Base-by-base conservation (phyloP, 208 protist genomes). In the Strigomonas galati region DNA sequence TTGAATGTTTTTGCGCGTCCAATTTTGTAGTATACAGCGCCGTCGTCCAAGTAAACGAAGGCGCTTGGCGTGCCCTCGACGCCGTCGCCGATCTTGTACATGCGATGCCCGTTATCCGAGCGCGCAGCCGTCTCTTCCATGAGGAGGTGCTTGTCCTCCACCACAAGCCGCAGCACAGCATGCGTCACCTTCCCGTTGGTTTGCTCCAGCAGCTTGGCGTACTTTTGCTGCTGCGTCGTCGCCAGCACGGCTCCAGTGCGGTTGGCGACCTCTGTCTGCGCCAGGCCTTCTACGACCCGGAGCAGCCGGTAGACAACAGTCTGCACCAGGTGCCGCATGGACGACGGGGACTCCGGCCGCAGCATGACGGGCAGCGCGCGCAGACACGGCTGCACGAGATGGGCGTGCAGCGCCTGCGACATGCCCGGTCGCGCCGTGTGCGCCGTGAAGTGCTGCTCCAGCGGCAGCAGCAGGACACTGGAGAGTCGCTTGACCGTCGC, bases 21-120 rank as follows among this genome's bases (percentile, higher is more conserved):
- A 9, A 66, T 59, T 56, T 85, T 87, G 53, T 84, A 79, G 53
- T 78, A 89, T 2, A 95, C 60, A 32, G 75, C 70, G 21, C 89
- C 89, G 53, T 85, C 71, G 28, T 87, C 78, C n/a, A 94, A 30
- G 65, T 92, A 94, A 17, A 91, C 65, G 53, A 85, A 88, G 2
- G 48, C 53, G 0, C 40, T 44, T 17, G 43, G 30, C 21, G 63
- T 37, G 32, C 43, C 58, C 17, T 26, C 43, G 12, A 54, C 61
- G 12, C 72, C 84, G 64, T 76, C 65, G 61, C 80, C 73, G 62
- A 95, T 78, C 21, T 79, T 76, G 74, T 82, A 84, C 28, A 95
- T 71, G 2, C 73, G 73, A 57, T 95, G 86, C 6, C 84, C 86
- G 12, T 73, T 82, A 9, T 76, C 61, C 24, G 84, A 82, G 17